Percentiles rank a stretch among this genome's conserved stretches.
Evolutionary conservation across 345 rosid species (phyloP).

Genomic region (Aquilaria malaccensis): DNA sequence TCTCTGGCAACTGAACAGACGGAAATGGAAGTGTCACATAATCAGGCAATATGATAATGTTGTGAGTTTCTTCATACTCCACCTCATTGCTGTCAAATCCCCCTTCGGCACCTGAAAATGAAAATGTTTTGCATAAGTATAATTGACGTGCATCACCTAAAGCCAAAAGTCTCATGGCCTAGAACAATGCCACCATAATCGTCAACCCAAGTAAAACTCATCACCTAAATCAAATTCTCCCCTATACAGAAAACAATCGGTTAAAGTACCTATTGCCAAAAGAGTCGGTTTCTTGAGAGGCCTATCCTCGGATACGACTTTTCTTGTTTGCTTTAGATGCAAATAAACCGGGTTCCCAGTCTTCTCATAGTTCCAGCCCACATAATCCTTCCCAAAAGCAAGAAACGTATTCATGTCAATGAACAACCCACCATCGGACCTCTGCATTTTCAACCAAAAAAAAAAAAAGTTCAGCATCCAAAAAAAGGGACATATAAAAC

Average conservation of each 20-base stretch:
- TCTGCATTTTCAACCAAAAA: slow-evolving; percentile 40
- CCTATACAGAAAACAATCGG: neutral
- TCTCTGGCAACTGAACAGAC: slow-evolving; percentile 93
- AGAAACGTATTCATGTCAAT: slow-evolving; percentile 85
- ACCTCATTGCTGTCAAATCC: slow-evolving; percentile 89
- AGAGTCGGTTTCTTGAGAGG: slow-evolving; percentile 87
- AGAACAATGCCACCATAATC: neutral
- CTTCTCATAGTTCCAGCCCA: slow-evolving; percentile 86
- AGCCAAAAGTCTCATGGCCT: neutral
- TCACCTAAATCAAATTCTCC: neutral
- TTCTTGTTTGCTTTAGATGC: slow-evolving; percentile 72
- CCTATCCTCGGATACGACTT: slow-evolving; percentile 61
- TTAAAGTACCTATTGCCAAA: slow-evolving; percentile 73
- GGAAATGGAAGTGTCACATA: slow-evolving; percentile 73
- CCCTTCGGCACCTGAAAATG: slow-evolving; percentile 71
- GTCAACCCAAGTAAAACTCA: neutral
- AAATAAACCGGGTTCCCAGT: slow-evolving; percentile 85
- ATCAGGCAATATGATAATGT: slow-evolving; percentile 69
- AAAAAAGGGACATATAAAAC: neutral
- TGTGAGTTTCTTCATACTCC: slow-evolving; percentile 71
- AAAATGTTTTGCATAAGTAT: slow-evolving; percentile 6
- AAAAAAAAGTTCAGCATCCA: neutral
- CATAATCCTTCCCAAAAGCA: slow-evolving; percentile 85
- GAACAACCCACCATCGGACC: slow-evolving; percentile 86
- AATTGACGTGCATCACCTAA: neutral